A percentile compares a stretch with the other conserved stretches of the same genome.
These are phyloP conservation scores for Talaromyces sp. DNA, from an alignment of 2,329 filamentous ascomycete species.

Conservation along the genomic window DNA sequence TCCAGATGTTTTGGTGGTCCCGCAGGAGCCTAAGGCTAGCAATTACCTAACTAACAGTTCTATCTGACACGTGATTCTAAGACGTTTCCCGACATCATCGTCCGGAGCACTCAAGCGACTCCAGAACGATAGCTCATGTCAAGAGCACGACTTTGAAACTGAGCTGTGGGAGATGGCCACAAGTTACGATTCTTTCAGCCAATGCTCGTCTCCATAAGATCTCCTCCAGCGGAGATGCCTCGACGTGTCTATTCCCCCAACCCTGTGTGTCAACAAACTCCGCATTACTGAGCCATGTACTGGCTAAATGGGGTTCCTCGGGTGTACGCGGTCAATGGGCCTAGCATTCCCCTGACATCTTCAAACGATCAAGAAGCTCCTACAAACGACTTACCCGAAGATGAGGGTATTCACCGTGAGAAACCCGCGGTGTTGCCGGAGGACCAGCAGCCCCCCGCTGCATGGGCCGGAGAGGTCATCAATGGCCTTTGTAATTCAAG, in stretches of 20 bases:
- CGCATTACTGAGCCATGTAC: conserved; percentile 40
- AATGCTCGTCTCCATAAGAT: conserved; percentile 22
- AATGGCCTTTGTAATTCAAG: conserved; percentile 71
- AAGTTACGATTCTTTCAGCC: conserved; percentile 19
- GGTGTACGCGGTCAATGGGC: conserved; percentile 46
- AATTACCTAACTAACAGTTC: too few species aligned
- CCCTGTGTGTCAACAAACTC: conserved; percentile 22
- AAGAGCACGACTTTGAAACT: conserved; percentile 5
- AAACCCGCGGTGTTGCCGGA: conserved; percentile 21
- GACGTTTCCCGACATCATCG: background rate
- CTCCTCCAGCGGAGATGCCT: conserved; percentile 32
- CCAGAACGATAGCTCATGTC: background rate
- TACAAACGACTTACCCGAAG: conserved; percentile 12
- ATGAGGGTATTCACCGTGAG: conserved; percentile 19
- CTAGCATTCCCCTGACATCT: conserved; percentile 28
- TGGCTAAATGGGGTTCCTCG: conserved; percentile 48
- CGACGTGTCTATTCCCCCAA: conserved; percentile 26
- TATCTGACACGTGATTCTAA: conserved; percentile 16
- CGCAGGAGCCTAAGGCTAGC: background rate
- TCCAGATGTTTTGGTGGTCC: conserved; percentile 17
- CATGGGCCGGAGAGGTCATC: conserved; percentile 59
- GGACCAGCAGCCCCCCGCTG: conserved; percentile 24
- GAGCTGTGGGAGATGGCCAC: conserved; percentile 20
- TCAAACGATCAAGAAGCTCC: conserved; percentile 23
- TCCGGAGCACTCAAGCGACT: background rate